Evolutionary conservation across 163 green algal genomes (phyloP), one percentile per base, ranked within the genome.

Genomic region (Chlamydomonas reinhardtii): DNA sequence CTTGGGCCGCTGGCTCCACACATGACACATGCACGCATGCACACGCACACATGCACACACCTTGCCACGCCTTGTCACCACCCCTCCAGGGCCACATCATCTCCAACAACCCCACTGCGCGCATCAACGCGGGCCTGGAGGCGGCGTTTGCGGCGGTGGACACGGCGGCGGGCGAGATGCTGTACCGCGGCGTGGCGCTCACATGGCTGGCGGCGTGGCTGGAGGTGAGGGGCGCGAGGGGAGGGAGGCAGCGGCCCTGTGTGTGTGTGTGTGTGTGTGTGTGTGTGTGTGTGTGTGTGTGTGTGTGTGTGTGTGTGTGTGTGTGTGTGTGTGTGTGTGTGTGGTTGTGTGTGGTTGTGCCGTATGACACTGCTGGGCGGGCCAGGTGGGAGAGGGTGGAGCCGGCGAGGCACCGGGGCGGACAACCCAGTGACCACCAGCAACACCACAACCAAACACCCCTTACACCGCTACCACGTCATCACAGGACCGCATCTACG

Each of bases 81-180:
- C 34, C 73, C 15, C 65, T 11, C 17, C 82, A 88, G 82, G 74
- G 73, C 11, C 54, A 89, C 76, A 89, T 89, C 87, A 74, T 85
- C 16, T 76, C 43, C 70, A 89, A 89, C 34, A 91, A 91, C 76
- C 87, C 87, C 37, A 91, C 87, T 0, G 87, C 61, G 14, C 35
- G 52, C 17, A 43, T 91, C 17, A 81, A 25, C 16, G 43, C 75
- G 2, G 39, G 4, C 14, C 43, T 54, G 2, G 87, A 91, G 82
- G 66, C 66, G 20, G 74, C 22, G 2, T 69, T 62, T 19, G 31
- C 75, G 11, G 43, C 73, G 19, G 29, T 91, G 35, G 84, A 86
- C 75, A 66, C 43, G 20, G 54, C 77, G 4, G 74, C 87, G 19
- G 43, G 56, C 27, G 87, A 91, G 82, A 32, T 91, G 70, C 69